These are phyloP conservation scores for Elongisporangium senticosum DNA, from an alignment of 352 stramenopile genomes.

Conservation along the genomic window DNA sequence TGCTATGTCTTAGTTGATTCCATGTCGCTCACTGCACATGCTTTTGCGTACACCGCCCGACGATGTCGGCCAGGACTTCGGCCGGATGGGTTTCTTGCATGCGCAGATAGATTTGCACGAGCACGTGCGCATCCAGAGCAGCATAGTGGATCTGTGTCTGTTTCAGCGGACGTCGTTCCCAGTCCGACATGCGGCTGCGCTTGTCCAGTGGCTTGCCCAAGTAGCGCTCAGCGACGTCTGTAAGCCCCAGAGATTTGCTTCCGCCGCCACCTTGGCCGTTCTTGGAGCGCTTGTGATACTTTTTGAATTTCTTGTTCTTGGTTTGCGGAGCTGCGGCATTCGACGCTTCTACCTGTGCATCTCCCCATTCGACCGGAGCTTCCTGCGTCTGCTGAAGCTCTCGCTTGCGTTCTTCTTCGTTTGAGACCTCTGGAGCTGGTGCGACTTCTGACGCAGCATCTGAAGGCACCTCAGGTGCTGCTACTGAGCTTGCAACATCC, in stretches of 20 bases:
- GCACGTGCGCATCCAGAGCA: conserved; percentile 60
- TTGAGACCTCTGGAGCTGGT: neutral
- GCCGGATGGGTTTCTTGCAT: conserved; percentile 37
- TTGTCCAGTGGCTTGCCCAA: conserved; percentile 70
- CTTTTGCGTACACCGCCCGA: conserved; percentile 35
- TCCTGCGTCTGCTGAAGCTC: neutral
- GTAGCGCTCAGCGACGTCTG: conserved; percentile 42
- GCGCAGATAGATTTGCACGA: conserved; percentile 50
- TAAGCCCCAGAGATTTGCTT: conserved; percentile 35
- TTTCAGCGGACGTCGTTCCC: conserved; percentile 61
- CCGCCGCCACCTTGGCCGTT: neutral
- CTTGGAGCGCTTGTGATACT: conserved; percentile 15
- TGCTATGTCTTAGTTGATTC: neutral
- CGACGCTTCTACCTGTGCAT: neutral
- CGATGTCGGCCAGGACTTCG: conserved; percentile 20
- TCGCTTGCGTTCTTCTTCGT: conserved; percentile 5
- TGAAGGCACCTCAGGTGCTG: neutral
- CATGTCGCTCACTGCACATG: conserved; percentile 23
- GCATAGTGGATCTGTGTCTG: conserved; percentile 65
- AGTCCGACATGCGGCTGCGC: conserved; percentile 66
- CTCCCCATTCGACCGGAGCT: neutral
- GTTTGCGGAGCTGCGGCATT: neutral
- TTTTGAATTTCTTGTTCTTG: conserved; percentile 16
- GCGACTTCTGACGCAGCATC: neutral
- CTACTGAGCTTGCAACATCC: neutral